Base-by-base conservation (phyloP, 1,139 yeast species). In the Nadsonia commutata region DNA sequence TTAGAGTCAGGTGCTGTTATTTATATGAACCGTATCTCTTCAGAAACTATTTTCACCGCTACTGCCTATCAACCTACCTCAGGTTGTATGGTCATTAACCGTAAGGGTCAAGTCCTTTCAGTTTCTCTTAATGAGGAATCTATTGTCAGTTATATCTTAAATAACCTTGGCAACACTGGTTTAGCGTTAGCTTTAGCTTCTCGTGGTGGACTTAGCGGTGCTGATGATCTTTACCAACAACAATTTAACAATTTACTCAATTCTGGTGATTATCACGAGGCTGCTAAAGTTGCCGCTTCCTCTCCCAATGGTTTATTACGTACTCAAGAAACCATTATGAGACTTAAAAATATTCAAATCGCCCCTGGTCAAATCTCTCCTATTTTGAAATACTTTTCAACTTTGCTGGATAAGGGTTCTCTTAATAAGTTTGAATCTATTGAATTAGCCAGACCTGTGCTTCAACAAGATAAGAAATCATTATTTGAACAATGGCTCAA, bases 191-290 rank as follows among this genome's bases (percentile, higher is more conserved):
- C 90, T 8, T 74, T 93, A 52, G 94, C 97, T 18, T 77, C 95
- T 8, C 82, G 97, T 64, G 96, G 96, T 57, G 95, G 95, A 1
- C 75, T 93, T 61, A 93, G 95, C 41, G 99, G 98, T 51, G 98
- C 97, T 40, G 98, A 90, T 61, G 80, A 79, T 56, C 72, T 93
- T 51, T 88, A 93, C 65, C 69, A 74, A 47, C 95, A 88, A 64
- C 97, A 88, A 64, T 93, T 93, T 66, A 94, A 86, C 60, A 79
- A 76, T 57, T 74, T 80, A 55, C 71, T 93, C 57, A 75, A 78
- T 55, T 77, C 79, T 55, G 96, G 96, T 52, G 94, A 86, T 59
- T 90, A 86, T 59, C 70, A 79, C 47, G 80, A 80, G 56, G 98
- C 98, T 43, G 98, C 97, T 40, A 86, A 85, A 66, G 85, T 90